These are phyloP conservation scores for Trapa incisa DNA, from an alignment of 345 rosid genomes.

Conservation along the genomic window DNA sequence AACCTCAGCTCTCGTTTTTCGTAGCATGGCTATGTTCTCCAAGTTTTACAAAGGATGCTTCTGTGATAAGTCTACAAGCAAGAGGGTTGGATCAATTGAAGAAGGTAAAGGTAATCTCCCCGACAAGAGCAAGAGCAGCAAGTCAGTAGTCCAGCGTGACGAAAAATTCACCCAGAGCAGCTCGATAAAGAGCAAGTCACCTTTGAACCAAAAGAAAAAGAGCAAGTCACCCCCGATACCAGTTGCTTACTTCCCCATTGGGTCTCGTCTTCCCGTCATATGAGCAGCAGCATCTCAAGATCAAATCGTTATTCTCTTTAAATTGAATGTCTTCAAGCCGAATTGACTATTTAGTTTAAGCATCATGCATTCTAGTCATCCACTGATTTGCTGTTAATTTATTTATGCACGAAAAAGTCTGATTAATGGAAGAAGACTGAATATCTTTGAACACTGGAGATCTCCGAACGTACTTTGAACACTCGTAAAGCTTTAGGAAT, in stretches of 20 bases:
- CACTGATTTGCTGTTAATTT: too few relatives aligned
- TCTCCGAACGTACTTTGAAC: too few relatives aligned
- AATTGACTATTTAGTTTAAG: too few relatives aligned
- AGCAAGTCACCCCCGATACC: not conserved
- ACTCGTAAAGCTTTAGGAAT: too few relatives aligned
- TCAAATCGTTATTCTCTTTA: too few relatives aligned
- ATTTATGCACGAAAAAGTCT: too few relatives aligned
- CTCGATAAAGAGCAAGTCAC: not conserved
- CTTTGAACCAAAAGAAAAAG: not conserved
- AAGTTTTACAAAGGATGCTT: constrained; percentile 6
- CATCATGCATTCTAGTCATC: too few relatives aligned
- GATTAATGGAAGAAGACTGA: too few relatives aligned
- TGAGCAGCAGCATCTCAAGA: not conserved
- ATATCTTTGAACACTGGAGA: too few relatives aligned
- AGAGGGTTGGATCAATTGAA: not conserved
- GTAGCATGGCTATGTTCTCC: constrained; percentile 16
- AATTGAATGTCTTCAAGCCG: too few relatives aligned
- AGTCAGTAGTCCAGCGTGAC: not conserved
- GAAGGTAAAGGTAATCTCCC: not conserved
- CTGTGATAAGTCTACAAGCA: not conserved
- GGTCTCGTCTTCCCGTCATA: not conserved
- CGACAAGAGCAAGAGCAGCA: not conserved
- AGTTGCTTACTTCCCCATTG: constrained; percentile 5
- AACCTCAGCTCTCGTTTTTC: not conserved
- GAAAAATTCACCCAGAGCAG: not conserved